Evolutionary conservation across 2,329 filamentous ascomycete species (phyloP).

Genomic region (Penicillium verrucosum): DNA sequence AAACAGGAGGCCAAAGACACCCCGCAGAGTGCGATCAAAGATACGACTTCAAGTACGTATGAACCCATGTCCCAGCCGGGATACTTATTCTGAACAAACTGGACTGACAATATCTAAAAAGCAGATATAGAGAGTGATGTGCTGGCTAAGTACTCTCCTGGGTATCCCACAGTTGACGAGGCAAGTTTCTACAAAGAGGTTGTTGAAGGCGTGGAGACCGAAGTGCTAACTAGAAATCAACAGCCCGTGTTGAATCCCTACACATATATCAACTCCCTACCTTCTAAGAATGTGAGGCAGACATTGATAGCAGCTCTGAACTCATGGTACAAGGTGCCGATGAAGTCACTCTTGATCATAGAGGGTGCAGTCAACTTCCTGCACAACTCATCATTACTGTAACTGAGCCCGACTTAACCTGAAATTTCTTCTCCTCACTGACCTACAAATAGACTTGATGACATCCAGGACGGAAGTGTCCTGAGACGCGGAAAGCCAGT

Average conservation of each 20-base stretch:
- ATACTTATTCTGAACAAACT: not conserved
- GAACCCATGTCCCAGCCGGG: not conserved
- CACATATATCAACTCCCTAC: not conserved
- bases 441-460: not conserved
- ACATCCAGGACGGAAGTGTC: not conserved
- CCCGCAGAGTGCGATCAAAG: not conserved
- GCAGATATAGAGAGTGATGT: not conserved
- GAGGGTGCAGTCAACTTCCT: not conserved
- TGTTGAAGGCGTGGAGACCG: too few relatives aligned
- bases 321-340: not conserved
- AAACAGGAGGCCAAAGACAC: not conserved
- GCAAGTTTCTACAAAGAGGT: not conserved
- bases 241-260: not conserved
- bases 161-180: not conserved
- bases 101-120: not conserved
- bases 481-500: not conserved
- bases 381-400: not conserved
- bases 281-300: not conserved
- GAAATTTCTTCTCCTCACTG: not conserved
- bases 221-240: not conserved
- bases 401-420: not conserved
- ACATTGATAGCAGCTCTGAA: not conserved
- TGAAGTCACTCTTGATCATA: not conserved
- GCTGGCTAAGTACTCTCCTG: not conserved
- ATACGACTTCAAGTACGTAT: not conserved